Base-by-base conservation (phyloP, 2,329 filamentous ascomycete species). In the Alternaria incomplexa region DNA sequence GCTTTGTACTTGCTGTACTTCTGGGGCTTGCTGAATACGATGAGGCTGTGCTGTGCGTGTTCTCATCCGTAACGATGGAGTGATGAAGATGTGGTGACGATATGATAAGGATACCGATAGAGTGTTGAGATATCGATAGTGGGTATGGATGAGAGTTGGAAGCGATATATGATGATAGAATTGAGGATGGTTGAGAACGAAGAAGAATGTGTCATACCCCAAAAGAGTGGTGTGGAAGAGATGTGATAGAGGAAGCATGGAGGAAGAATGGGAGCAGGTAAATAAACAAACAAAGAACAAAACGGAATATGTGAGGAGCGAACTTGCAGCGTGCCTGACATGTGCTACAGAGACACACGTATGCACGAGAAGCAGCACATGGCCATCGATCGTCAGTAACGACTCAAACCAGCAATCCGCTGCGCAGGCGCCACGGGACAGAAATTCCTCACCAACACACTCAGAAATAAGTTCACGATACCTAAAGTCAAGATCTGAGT, bases 401-500 rank as follows among this genome's bases (percentile, higher is more conserved):
- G 36, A 40, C 15, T 13, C 5, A 13, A 32, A 13, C 12, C 12
- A 32, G 5, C 28, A 32, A 13, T 3, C 6, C 13, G 2, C 12
- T 32, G 5, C 1, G 28, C 28, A 32, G 28, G 28, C 11, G 12
- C 32, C 32, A 36, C 15, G 13, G 30, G 30, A 2, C 32, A 1
- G 0, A 0, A 36, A 36, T 1, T 2, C 1, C 0, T 2, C 32
- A 40, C 36, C 36, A 40, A 1, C 36, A 40, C 0, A 40, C 36
- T 0, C 36, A 3, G 0, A 0, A 40, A 40, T 0, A 2, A 1
- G 36, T 40, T 40, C 15, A 17, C 0, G 0, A 17, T 40, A 0
- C 36, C 5, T 1, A n/a, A 10, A n/a, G 8, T 17, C 36, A 5
- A 40, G 8, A 40, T n/a, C 4, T 40, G 15, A 17, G 36, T 40